Base-by-base conservation (phyloP, 495 filamentous ascomycete species). In the Rostrohypoxylon terebratum region DNA sequence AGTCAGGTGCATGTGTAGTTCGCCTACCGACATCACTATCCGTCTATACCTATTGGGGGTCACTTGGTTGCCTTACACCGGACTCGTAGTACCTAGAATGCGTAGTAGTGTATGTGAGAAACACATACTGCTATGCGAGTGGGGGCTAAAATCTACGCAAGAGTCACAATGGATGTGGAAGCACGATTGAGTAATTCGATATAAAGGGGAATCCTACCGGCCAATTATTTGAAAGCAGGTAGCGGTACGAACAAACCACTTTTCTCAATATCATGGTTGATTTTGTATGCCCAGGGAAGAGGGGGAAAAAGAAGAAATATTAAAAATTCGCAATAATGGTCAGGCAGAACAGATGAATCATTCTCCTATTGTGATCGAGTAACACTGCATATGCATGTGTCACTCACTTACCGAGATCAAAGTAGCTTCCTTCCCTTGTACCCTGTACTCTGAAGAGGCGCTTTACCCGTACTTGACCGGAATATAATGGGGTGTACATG, bases 61-160 rank as follows among this genome's bases (percentile, higher is more conserved):
- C 57, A 18, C 28, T n/a, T 48, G 63, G 63, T 59, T 63, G 69
- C 69, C 69, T 72, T 66, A 40, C 21, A 54, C 53, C n/a, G 45
- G 8, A 23, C 47, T 45, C 25, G 33, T 18, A 48, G 42, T 48
- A 47, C 14, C 16, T 33, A n/a, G 10, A 40, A 9, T 16, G 5
- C 13, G 10, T 4, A 16, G 0, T 7, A 0, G 16, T 48, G 8
- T 23, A 48, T 48, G 20, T 21, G n/a, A n/a, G n/a, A n/a, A n/a
- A n/a, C 5, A 21, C 40, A 44, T 8, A 25, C 47, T 25, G 21
- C 11, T 53, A 28, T 23, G 4, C 23, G 48, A 13, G 28, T 28
- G 8, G 10, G 20, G 16, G 9, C 31, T 2, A 36, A 18, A 55
- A 36, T 8, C 9, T 55, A n/a, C n/a, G n/a, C n/a, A 34, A 6